Evolutionary conservation across 2,329 filamentous ascomycete genomes (phyloP), one percentile per base, ranked within the genome.

Genomic region (Botryotinia narcissicola): DNA sequence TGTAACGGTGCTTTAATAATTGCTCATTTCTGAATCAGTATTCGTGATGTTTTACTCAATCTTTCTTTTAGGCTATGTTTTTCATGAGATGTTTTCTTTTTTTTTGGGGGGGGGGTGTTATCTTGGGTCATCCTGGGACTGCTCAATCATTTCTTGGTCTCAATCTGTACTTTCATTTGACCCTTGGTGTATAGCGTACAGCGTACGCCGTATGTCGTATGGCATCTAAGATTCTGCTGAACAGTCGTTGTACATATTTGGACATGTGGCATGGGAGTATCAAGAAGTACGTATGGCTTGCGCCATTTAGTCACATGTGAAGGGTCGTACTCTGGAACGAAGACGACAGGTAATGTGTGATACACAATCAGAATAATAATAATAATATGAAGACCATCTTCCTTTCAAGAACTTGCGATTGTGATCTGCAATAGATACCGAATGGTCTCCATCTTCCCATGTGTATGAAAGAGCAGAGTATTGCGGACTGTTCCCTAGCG

Each of bases 1-100:
- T 4, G 2, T 18, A 1, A 18, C 2, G 3, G 20, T 63, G 7
- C n/a, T 40, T 3, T 4, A 2, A 14, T 22, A 40, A 18, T 22
- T 54, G 8, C 7, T 29, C 0, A 1, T 29, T 40, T 29, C 12
- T 40, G 64, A 4, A 40, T n/a, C 2, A 0, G n/a, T 0, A 14
- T 20, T n/a, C 3, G 12, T 0, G 8, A 51, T 20, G 1, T 10
- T 54, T 8, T 35, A n/a, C 37, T 51, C 3, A 42, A 42, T 18
- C 3, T 62, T 40, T 20, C 20, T 5, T 48, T 48, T 14, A n/a
- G 8, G 20, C 14, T 37, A 1, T 40, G 2, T 51, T 66, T 35
- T n/a, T 22, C 10, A 35, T 42, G 20, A 25, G 1, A 9, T 29
- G 1, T 6, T 63, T 42, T 42, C 2, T 8, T n/a, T n/a, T n/a